phyloP scores from a whole-genome alignment of 2,329 filamentous ascomycete genomes.

The Colletotrichum costaricense region DNA sequence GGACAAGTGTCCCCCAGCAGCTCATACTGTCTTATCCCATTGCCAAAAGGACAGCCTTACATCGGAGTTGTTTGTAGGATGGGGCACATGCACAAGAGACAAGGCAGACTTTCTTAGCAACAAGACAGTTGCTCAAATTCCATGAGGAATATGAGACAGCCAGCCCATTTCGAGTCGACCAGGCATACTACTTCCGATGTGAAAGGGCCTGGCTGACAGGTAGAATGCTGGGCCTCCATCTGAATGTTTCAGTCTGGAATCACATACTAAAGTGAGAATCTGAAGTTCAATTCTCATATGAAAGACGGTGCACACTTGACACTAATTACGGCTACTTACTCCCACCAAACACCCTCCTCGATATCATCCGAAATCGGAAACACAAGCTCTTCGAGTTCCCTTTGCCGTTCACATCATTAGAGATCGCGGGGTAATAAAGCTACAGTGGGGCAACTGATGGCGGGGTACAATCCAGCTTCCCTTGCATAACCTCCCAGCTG shows the following conservation, averaged over 20 bases:
- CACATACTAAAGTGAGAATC: too few species aligned
- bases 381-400: neutral
- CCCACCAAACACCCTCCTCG: neutral
- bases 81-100: neutral
- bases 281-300: neutral
- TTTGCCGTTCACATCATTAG: conserved; percentile 1
- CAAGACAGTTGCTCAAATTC: neutral
- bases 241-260: neutral
- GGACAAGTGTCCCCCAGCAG: neutral
- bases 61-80: neutral
- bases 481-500: neutral
- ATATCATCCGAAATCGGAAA: neutral
- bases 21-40: neutral
- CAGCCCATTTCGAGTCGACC: neutral
- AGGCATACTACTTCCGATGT: neutral
- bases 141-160: neutral
- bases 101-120: neutral
- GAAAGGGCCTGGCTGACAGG: neutral
- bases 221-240: neutral
- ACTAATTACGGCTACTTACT: neutral
- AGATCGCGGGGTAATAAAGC: conserved; percentile 33
- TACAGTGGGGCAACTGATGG: conserved; percentile 25
- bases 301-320: neutral
- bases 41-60: neutral
- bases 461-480: conserved; percentile 16